Percentiles rank a stretch among this genome's conserved stretches.
Evolutionary conservation across 2,329 filamentous ascomycete species (phyloP).

Genomic region (Xylariales sp.): DNA sequence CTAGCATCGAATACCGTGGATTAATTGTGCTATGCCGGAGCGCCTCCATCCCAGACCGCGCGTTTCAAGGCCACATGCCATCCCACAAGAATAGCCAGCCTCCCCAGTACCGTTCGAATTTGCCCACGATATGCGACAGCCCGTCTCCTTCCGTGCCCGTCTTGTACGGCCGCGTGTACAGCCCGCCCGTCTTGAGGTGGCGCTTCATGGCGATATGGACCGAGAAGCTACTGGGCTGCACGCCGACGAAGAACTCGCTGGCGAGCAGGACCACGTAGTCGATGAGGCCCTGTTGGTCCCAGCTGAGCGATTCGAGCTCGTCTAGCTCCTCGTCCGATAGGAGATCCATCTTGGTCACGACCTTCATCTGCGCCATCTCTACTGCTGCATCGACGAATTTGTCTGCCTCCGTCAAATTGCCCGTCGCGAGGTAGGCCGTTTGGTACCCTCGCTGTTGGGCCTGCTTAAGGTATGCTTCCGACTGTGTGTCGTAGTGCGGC

Average conservation of each 20-base stretch:
- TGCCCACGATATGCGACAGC: constrained; percentile 57
- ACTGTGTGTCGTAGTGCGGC: constrained; percentile 58
- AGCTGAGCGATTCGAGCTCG: constrained; percentile 53
- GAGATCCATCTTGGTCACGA: constrained; percentile 55
- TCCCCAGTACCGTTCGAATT: constrained; percentile 59
- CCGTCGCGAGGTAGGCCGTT: constrained; percentile 59
- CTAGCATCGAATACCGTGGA: constrained; percentile 21
- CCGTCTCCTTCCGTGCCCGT: constrained; percentile 57
- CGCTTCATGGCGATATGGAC: constrained; percentile 60
- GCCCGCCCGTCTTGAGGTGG: constrained; percentile 54
- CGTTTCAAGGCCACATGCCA: constrained; percentile 55
- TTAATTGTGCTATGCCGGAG: background rate
- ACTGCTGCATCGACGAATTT: constrained; percentile 53
- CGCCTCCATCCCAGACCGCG: background rate
- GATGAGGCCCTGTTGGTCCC: constrained; percentile 59
- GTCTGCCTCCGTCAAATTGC: constrained; percentile 56
- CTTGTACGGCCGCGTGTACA: constrained; percentile 58
- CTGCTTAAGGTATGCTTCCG: constrained; percentile 53
- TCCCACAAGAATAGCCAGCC: constrained; percentile 63
- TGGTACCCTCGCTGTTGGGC: constrained; percentile 50
- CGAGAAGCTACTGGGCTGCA: constrained; percentile 61
- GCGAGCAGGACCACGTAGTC: constrained; percentile 56
- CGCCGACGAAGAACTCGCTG: constrained; percentile 56
- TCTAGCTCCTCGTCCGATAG: constrained; percentile 49
- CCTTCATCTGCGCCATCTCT: constrained; percentile 49